phyloP scores from a whole-genome alignment of 2,329 filamentous ascomycete genomes.

The Colletotrichum cordylinicola region DNA sequence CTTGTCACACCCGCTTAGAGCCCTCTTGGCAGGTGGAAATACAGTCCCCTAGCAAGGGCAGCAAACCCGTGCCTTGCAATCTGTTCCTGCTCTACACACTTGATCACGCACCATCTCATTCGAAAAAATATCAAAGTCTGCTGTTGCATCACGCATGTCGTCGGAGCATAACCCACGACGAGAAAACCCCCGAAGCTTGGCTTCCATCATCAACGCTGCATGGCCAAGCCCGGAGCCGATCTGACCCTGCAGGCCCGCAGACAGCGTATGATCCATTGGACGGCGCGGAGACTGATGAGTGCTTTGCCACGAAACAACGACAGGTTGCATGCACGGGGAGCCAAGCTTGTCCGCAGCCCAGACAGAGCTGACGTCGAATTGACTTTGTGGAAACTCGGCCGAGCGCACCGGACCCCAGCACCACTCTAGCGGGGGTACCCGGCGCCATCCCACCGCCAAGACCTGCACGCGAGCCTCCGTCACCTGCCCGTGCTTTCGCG shows the following conservation, averaged over 20 bases:
- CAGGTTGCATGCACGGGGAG: background rate
- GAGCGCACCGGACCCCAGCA: background rate
- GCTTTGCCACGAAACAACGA: background rate
- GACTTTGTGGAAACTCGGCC: background rate
- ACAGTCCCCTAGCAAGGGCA: background rate
- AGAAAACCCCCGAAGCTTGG: background rate
- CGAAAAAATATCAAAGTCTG: background rate
- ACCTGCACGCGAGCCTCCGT: background rate
- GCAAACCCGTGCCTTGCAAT: background rate
- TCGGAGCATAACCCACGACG: background rate
- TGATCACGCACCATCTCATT: background rate
- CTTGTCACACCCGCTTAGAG: fast-evolving
- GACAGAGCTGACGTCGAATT: background rate
- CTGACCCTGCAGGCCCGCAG: background rate
- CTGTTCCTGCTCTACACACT: background rate
- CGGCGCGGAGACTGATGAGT: background rate
- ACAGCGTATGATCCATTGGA: background rate
- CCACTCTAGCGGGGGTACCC: background rate
- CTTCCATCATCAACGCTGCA: background rate
- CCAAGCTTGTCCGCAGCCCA: background rate
- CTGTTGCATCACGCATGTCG: background rate
- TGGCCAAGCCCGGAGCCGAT: background rate
- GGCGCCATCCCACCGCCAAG: background rate
- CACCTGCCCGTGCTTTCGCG: background rate
- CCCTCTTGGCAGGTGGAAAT: background rate